Evolutionary conservation across 106 monocot genomes (phyloP), one percentile per base, ranked within the genome.

Genomic region (Apostasia shenzhenica): DNA sequence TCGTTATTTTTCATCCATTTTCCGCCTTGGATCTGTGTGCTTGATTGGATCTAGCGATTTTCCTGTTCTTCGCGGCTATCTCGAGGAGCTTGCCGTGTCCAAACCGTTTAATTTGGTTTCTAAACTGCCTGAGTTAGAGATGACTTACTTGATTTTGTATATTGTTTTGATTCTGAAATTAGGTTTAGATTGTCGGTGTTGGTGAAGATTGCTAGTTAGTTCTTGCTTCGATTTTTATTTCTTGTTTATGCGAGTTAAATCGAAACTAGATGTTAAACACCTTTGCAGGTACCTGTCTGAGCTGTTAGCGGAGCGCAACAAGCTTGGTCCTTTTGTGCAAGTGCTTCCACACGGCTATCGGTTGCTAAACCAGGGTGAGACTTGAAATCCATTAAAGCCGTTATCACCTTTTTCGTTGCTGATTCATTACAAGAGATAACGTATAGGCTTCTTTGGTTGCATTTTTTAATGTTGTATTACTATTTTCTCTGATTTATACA

Each of bases 331-430:
- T 41, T 75, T 75, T 75, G 44, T 68, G 53, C 75, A 67, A 3
- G 75, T 75, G 42, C 75, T 75, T 44, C 75, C 68, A 7, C 59
- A 61, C 49, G 41, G 75, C 52, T 75, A 75, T 66, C 68, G 75
- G 8, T 53, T 75, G 59, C 45, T 75, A 44, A 75, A 60, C 68
- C 75, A 75, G 52, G 75, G 75, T 75, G 52, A 68, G 67, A 41
- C 14, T n/a, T 57, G 10, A 12, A 50, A 14, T 45, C 51, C 67
- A 40, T 41, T 41, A 26, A 48, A 8, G 5, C 48, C 26, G 26
- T 26, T 26, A 48, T 65, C 65, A 43, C 48, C 47, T 5, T 64
- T 8, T 5, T 64, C 47, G 3, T 47, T 1, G 47, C 14, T 48
- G 65, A 65, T 65, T 65, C 14, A 26, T 65, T 12, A 48, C 5